Evolutionary conservation across 1,139 yeast species (phyloP), one percentile per base, ranked within the genome.

Genomic region (Ogataea hybrid): DNA sequence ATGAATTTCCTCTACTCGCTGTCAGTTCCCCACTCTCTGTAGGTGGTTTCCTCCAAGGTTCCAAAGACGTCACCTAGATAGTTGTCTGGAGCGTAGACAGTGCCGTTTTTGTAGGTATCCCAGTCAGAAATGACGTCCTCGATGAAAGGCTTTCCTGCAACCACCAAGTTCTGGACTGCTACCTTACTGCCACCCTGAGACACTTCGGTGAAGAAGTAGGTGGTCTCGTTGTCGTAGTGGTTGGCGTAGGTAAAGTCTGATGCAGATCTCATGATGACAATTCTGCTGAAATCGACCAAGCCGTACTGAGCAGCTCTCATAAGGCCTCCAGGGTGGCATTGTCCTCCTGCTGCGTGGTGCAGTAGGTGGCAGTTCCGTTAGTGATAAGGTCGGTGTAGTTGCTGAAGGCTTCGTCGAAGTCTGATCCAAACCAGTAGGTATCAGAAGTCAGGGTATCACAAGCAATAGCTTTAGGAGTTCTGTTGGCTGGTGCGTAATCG

Each of bases 331-430:
- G 71, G 10, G 82, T 69, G 25, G 86, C 86, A 56, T 79, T 77
- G 58, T 81, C 86, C 62, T 81, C 87, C 62, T 79, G 84, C 42
- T 83, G 84, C 36, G 84, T 76, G 25, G 81, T 60, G 61, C 84
- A 77, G 66, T 79, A 81, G 23, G 63, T 65, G 18, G 79, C 83
- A 35, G 82, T 70, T 36, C 79, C 80, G 54, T 81, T 81, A 48
- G 84, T 74, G 60, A 79, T 62, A 50, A 78, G 56, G 22, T 56
- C 49, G 25, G 82, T 70, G 56, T 67, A 75, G 57, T 69, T 68
- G 25, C 69, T 58, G 57, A 78, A 77, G 52, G 77, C 68, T 53
- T 76, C 74, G 49, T 71, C 73, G 52, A 80, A 67, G 15, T 63
- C 62, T 41, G 69, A 63, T 45, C 86, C 86, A 36, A 71, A 69